These are phyloP conservation scores for Eimeria acervulina DNA, from an alignment of 169 alveolate genomes.

Conservation along the genomic window DNA sequence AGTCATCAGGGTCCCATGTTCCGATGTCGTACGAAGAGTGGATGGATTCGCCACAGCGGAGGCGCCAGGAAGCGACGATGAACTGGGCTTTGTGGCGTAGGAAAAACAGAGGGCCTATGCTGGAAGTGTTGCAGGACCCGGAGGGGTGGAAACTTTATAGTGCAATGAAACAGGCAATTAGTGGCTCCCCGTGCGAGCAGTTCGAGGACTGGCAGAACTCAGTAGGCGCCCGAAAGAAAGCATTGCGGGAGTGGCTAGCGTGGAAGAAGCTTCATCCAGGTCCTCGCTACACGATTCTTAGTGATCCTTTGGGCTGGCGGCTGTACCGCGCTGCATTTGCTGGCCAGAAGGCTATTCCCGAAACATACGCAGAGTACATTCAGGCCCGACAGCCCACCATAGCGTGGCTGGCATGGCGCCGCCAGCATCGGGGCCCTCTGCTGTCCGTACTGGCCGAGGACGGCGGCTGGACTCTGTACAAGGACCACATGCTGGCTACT, in stretches of 20 bases:
- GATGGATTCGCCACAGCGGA: constrained; percentile 62
- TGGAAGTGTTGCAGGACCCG: constrained; percentile 79
- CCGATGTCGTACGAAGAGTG: constrained; percentile 80
- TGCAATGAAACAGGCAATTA: constrained; percentile 62
- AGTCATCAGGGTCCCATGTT: constrained; percentile 35
- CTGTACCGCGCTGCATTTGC: constrained; percentile 72
- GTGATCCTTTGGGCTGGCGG: constrained; percentile 75
- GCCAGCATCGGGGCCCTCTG: constrained; percentile 78
- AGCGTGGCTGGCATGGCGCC: constrained; percentile 79
- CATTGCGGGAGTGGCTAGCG: constrained; percentile 72
- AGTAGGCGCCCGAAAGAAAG: constrained; percentile 57
- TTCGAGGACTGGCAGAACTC: constrained; percentile 68
- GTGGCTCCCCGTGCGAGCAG: constrained; percentile 64
- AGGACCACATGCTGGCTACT: constrained; percentile 73
- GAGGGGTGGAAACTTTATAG: constrained; percentile 81
- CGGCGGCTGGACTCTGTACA: constrained; percentile 67
- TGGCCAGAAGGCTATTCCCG: constrained; percentile 61
- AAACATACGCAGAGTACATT: constrained; percentile 65
- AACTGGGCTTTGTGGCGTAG: constrained; percentile 79
- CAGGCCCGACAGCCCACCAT: constrained; percentile 69
- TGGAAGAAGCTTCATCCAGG: constrained; percentile 75
- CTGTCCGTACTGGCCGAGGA: constrained; percentile 58
- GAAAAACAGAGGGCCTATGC: constrained; percentile 71
- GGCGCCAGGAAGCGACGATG: constrained; percentile 67
- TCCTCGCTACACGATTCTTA: constrained; percentile 39